phyloP scores from a whole-genome alignment of 805 yeast genomes.

The Yarrowia sp. region DNA sequence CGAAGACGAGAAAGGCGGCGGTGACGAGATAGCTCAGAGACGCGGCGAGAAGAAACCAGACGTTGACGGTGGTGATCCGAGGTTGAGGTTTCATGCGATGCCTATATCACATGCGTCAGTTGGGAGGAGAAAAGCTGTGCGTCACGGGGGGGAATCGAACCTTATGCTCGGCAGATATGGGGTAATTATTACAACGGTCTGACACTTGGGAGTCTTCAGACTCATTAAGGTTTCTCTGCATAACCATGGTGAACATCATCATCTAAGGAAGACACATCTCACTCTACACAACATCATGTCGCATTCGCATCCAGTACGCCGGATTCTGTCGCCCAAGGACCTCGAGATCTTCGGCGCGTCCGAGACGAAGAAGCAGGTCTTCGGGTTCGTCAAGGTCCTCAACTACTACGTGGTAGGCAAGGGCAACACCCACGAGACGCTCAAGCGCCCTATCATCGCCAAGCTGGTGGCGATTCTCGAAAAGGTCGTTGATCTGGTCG shows the following conservation, averaged over 20 bases:
- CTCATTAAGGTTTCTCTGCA: constrained; percentile 4
- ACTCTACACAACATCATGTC: neutral
- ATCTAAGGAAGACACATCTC: neutral
- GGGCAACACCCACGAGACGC: constrained; percentile 50
- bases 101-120: constrained; percentile 22
- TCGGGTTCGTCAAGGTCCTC: constrained; percentile 55
- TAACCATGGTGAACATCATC: neutral
- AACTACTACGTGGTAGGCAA: constrained; percentile 65
- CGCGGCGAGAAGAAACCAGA: neutral
- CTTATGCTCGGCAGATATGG: neutral
- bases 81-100: constrained; percentile 25
- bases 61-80: constrained; percentile 20
- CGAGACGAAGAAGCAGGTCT: constrained; percentile 48
- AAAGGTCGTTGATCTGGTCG: constrained; percentile 47
- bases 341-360: constrained; percentile 58
- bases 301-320: constrained; percentile 29
- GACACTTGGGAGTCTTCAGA: no score
- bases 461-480: constrained; percentile 47
- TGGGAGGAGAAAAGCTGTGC: constrained; percentile 10
- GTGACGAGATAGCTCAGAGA: neutral
- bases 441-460: constrained; percentile 36
- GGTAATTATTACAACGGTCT: constrained; percentile 14
- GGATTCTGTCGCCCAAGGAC: constrained; percentile 60
- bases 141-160: constrained; percentile 3
- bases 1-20: constrained; percentile 7